A percentile compares a stretch with the other conserved stretches of the same genome.
These are phyloP conservation scores for Torulaspora indica DNA, from an alignment of 805 yeast genomes.

Conservation along the genomic window DNA sequence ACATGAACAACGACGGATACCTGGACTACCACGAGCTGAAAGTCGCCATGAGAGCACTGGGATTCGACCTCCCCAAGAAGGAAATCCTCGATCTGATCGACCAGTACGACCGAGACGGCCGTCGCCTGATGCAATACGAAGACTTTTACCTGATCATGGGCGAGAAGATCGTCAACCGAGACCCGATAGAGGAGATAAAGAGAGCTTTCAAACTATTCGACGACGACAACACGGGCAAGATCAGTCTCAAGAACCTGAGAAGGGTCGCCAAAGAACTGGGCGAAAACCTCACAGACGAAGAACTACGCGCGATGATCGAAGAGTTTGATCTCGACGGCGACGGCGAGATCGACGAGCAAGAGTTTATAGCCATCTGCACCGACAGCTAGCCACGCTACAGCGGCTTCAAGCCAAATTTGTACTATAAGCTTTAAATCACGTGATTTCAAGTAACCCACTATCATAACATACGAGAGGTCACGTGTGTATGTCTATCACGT, in stretches of 20 bases:
- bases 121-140: slow-evolving; percentile 68
- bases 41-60: slow-evolving; percentile 90
- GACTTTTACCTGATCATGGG: slow-evolving; percentile 74
- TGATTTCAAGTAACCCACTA: too few species aligned
- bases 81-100: slow-evolving; percentile 72
- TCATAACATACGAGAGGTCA: too few species aligned
- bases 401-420: neutral
- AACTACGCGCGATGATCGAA: slow-evolving; percentile 92
- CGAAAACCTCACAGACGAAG: slow-evolving; percentile 87
- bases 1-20: slow-evolving; percentile 84
- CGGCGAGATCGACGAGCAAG: slow-evolving; percentile 89
- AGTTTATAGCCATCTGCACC: slow-evolving; percentile 82
- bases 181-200: slow-evolving; percentile 86
- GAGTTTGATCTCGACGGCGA: slow-evolving; percentile 96
- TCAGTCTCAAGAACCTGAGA: slow-evolving; percentile 73
- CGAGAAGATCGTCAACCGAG: slow-evolving; percentile 75
- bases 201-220: slow-evolving; percentile 89
- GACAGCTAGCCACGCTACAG: slow-evolving; percentile 43
- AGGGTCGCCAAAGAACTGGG: slow-evolving; percentile 90
- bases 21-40: slow-evolving; percentile 90
- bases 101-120: slow-evolving; percentile 74
- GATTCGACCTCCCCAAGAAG: slow-evolving; percentile 74
- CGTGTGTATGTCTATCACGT: too few species aligned
- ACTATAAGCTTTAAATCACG: too few species aligned
- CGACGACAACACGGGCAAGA: slow-evolving; percentile 82